Conservation (phyloP, 805 yeast genomes). For the Isabelozyma gotoi region DNA sequence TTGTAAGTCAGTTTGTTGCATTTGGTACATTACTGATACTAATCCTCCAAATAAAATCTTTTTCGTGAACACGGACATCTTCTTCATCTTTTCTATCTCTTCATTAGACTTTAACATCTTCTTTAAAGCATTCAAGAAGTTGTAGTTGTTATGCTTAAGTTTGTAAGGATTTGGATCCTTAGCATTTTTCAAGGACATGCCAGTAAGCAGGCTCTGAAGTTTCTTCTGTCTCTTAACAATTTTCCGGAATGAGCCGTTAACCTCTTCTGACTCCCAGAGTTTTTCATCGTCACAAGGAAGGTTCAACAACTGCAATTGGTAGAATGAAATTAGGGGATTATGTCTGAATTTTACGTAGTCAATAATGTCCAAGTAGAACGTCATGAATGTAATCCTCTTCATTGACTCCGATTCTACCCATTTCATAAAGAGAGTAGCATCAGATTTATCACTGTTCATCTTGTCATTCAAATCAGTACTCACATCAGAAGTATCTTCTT, state of each 20-base stretch:
- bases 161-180: constrained; percentile 4
- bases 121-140: constrained; percentile 57
- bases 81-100: constrained; percentile 22
- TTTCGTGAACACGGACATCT: constrained; percentile 54
- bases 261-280: constrained; percentile 39
- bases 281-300: constrained; percentile 42
- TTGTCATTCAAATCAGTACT: constrained; percentile 10
- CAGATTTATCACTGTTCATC: constrained; percentile 19
- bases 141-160: constrained; percentile 17
- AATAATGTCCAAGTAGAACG: constrained; percentile 76
- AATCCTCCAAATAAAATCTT: constrained; percentile 43
- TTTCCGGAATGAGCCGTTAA: constrained; percentile 37
- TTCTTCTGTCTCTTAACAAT: constrained; percentile 37
- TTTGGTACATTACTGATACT: constrained; percentile 25
- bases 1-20: constrained; percentile 29
- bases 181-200: constrained; percentile 2
- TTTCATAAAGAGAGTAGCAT: constrained; percentile 44
- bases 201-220: constrained; percentile 13
- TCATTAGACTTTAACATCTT: constrained; percentile 45
- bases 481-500: constrained; percentile 28
- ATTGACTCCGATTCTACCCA: constrained; percentile 83
- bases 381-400: constrained; percentile 77
- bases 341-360: constrained; percentile 82
- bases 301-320: constrained; percentile 38
- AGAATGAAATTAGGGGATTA: constrained; percentile 44